phyloP scores from a whole-genome alignment of 345 rosid genomes.

The Triadica sebifera region DNA sequence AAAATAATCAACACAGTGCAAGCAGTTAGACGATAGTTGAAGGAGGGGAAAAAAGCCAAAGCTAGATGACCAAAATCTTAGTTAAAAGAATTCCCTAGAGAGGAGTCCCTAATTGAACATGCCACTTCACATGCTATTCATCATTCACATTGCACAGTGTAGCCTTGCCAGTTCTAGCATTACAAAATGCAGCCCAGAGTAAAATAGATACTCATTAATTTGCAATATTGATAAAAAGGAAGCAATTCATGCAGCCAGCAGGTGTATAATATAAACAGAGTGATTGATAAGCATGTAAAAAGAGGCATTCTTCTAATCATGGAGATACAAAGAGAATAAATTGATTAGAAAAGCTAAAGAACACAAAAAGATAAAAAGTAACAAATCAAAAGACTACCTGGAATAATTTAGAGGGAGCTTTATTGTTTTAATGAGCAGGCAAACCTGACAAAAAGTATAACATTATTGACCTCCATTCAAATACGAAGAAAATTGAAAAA shows the following conservation, averaged over 20 bases:
- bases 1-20: not conserved
- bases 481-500: constrained; percentile 6
- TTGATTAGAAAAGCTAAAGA: constrained; percentile 1
- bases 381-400: constrained; percentile 46
- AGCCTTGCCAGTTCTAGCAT: not conserved
- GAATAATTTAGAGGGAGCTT: constrained; percentile 57
- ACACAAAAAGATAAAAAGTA: constrained; percentile 4
- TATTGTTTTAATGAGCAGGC: constrained; percentile 77
- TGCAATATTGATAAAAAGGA: not conserved
- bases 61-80: not conserved
- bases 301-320: not conserved
- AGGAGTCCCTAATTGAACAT: not conserved
- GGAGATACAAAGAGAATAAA: not conserved
- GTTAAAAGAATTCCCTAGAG: not conserved
- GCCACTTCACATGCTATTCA: not conserved
- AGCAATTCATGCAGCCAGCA: not conserved
- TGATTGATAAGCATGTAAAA: not conserved
- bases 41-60: not conserved
- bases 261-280: not conserved
- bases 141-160: no score
- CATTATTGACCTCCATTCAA: constrained; percentile 21
- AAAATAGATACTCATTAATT: not conserved
- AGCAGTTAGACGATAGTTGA: not conserved
- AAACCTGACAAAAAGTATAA: constrained; percentile 57
- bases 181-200: not conserved